Conservation (phyloP, 306 rosid genomes). For the Medicago ruthenica region DNA sequence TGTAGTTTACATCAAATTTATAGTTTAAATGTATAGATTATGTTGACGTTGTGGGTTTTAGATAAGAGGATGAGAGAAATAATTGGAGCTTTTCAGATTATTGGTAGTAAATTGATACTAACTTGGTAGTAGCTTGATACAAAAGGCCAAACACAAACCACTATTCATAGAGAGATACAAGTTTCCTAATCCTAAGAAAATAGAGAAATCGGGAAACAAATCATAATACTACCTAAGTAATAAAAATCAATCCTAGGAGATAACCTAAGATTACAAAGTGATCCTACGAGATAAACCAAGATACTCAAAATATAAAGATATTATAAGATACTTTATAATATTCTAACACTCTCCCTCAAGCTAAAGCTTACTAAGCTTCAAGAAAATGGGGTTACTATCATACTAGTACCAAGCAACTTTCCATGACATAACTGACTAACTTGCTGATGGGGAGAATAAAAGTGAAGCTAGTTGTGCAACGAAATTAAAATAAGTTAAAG, state of each 20-base stretch:
- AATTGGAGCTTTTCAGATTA: background rate
- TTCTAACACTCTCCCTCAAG: background rate
- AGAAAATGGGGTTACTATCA: background rate
- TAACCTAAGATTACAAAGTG: background rate
- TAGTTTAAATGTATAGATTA: background rate
- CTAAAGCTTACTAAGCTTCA: background rate
- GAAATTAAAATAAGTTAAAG: slow-evolving; percentile 4
- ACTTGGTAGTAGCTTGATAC: slow-evolving; percentile 1
- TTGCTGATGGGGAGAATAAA: background rate
- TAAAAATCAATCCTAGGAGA: background rate
- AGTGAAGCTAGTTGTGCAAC: background rate
- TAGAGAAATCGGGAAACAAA: background rate
- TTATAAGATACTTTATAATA: background rate
- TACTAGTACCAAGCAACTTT: background rate
- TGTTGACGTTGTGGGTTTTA: background rate
- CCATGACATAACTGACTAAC: background rate
- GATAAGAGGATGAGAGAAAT: background rate
- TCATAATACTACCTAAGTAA: background rate
- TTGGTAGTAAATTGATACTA: background rate
- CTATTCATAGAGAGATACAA: background rate
- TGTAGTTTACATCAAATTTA: background rate
- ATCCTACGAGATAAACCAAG: background rate
- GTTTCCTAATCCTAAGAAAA: background rate
- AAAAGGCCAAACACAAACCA: background rate
- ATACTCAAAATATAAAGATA: background rate